Evolutionary conservation across 192 early-diverging fungal species (phyloP), one percentile per base, ranked within the genome.

Genomic region (Lobulomyces angularis): DNA sequence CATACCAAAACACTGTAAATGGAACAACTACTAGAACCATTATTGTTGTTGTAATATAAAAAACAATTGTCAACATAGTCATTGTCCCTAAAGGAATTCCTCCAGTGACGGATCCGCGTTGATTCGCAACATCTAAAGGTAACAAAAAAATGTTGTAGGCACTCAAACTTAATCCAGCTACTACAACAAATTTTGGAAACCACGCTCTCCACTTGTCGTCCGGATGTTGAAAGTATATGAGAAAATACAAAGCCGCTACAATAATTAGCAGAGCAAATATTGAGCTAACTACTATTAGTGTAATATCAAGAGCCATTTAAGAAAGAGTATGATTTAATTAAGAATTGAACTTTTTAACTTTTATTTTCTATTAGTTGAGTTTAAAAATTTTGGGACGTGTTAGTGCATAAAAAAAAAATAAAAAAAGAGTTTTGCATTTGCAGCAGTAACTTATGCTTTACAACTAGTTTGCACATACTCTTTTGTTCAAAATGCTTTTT

Each of bases 141-240:
- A 77, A 49, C 23, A 77, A 56, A 35, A 77, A 77, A 5, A 77
- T 42, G 41, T 77, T 77, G 43, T 53, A 77, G 18, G 55, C 58
- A 14, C 66, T 54, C 6, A 76, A 27, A 0, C 61, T 55, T 19
- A 77, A 26, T 1, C 62, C 55, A 55, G 54, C 22, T 48, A 78
- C 75, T 30, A 77, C 75, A 12, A 78, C 64, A 22, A 69, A 35
- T 51, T 78, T 78, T 16, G 75, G 75, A 32, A 77, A 62, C 75
- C 75, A 78, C 19, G 75, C 75, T 2, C 71, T 64, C 68, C 69
- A 73, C 44, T 71, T 74, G 53, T 78, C 75, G 43, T 73, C 55
- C 8, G 75, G 74, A 43, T 78, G 75, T 46, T 78, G 75, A 41
- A 75, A 78, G 53, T 78, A 78, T 5, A 71, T 62, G 18, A 78